Conservation (phyloP, 495 filamentous ascomycete species). For the Penicillium longicatenatum region DNA sequence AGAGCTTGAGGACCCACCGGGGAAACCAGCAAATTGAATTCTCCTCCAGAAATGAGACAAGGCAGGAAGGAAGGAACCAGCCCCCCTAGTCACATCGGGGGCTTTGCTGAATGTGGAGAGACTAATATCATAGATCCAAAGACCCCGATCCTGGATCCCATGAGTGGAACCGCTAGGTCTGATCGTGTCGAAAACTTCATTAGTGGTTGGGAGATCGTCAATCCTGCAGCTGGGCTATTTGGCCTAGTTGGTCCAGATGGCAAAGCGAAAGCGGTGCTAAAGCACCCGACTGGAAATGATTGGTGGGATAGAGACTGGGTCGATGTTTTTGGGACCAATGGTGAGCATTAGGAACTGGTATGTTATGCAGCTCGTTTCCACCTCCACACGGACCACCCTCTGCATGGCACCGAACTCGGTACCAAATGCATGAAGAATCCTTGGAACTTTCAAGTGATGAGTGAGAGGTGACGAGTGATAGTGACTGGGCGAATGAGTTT, state of each 20-base stretch:
- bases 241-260: slow-evolving; percentile 27
- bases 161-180: slow-evolving; percentile 12
- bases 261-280: slow-evolving; percentile 12
- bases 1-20: slow-evolving; percentile 17
- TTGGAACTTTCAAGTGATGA: background rate
- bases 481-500: background rate
- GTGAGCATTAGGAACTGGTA: slow-evolving; percentile 13
- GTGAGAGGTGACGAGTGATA: background rate
- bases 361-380: slow-evolving; percentile 27
- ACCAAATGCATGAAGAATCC: slow-evolving; percentile 12
- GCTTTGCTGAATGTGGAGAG: slow-evolving; percentile 4
- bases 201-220: slow-evolving; percentile 32
- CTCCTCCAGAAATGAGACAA: background rate
- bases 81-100: background rate
- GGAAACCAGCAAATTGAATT: background rate
- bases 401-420: slow-evolving; percentile 12
- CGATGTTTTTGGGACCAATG: slow-evolving; percentile 15
- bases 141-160: slow-evolving; percentile 16
- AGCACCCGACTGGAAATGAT: slow-evolving; percentile 17
- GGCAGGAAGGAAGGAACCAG: background rate
- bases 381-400: slow-evolving; percentile 14
- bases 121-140: slow-evolving; percentile 19
- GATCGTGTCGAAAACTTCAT: slow-evolving; percentile 22
- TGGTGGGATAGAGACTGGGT: slow-evolving; percentile 16
- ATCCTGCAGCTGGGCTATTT: slow-evolving; percentile 29